Base-by-base conservation (phyloP, 345 rosid species). In the Chamaenerion angustifolium region DNA sequence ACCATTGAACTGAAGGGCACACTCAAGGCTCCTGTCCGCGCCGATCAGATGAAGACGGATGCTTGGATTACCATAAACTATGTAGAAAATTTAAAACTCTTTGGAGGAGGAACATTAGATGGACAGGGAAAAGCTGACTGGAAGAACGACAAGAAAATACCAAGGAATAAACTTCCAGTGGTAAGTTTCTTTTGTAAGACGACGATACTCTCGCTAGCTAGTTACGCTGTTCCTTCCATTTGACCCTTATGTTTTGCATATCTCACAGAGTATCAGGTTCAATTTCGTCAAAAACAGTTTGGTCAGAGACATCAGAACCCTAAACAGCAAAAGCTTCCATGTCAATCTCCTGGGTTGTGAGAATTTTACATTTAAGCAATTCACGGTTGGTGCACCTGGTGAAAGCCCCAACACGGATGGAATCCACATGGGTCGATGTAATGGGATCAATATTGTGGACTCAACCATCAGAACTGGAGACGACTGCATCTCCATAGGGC, bases 371-470 rank as follows among this genome's bases (percentile, higher is more conserved):
- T 67, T 82, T 56, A 37, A 27, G 15, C 60, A 43, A 18, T 11
- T 77, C 12, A 71, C 55, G 2, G 15, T 80, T 51, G 49, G 41
- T 0, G 76, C 84, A 2, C 80, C 77, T 0, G 76, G 40, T 1
- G 59, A 66, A 0, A 80, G 93, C 43, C 59, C 51, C 27, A 83
- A 83, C 79, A 80, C 84, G 0, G 87, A 80, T 17, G 87, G 93
- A 40, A 83, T 83, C 52, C 92, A 83, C 59, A 63, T 80, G 6
- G 93, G 82, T 2, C 48, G 72, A 49, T 69, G 82, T 5, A 16
- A 6, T 0, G 68, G 66, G 10, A 47, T 80, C 19, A 56, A 50
- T 16, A 65, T 83, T 11, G 31, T 49, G 0, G 59, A 76, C 53
- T 10, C 79, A 0, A 16, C 6, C 14, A 73, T 83, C 50, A 19